Evolutionary conservation across 1,284 basidiomycete species (phyloP), one percentile per base, ranked within the genome.

Genomic region (Stereum hirsutum): DNA sequence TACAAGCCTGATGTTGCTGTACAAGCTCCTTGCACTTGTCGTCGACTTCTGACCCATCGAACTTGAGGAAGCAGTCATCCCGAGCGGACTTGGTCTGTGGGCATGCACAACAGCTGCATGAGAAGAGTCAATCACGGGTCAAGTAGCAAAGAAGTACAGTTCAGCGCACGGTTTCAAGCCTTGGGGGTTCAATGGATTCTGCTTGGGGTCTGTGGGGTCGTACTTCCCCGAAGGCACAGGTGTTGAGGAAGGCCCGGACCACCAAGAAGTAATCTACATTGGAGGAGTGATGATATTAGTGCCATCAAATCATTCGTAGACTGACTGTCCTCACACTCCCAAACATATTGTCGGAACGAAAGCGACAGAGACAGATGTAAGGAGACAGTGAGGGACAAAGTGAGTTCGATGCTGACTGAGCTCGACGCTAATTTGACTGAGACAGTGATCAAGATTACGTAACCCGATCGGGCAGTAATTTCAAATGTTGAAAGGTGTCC

Each of bases 1-100:
- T 99, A 70, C 94, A 98, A 26, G 81, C 77, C 45, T 89, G 69
- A 57, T 98, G 93, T 51, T 71, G 74, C 57, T 78, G 75, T 12
- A 98, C 75, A 37, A 93, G 67, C 42, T 86, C 79, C 56, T 74
- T 78, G 68, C 94, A 97, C 59, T 84, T 82, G 47, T 81, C 79
- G 46, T 77, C 73, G 4, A 84, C 86, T 49, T 81, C 78, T 31
- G 78, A 75, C 6, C 80, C 64, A 54, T 81, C 78, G 52, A 72
- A 74, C 50, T 80, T 77, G 52, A 98, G 69, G 72, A 96, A 97
- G 65, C 95, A 99, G 54, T 93, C 86, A 64, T 99, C 95, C 27
- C 95, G 75, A 21, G 74, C 75, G 6, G 82, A 77, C 64, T 99
- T 99, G 1, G 93, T 96, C 54, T 93, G 78, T 11, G 93, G 92